These are phyloP conservation scores for Malus hybrid DNA, from an alignment of 331 rosid species.

Conservation along the genomic window DNA sequence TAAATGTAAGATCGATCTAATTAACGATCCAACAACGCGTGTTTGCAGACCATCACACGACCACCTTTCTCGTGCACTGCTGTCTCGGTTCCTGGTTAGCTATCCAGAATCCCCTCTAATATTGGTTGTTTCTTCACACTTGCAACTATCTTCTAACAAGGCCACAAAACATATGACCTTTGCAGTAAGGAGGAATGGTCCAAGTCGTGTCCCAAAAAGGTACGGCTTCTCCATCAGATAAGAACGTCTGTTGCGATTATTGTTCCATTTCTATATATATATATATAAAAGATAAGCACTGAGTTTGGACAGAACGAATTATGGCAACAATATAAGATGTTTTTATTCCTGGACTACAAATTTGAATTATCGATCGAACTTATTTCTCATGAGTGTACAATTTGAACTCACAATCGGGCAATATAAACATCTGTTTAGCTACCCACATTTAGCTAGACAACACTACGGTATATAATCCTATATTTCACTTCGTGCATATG, in stretches of 20 bases:
- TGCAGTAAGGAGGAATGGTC: not conserved
- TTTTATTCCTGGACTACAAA: no score
- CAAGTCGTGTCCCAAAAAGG: not conserved
- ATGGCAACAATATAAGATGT: no score
- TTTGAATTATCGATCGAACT: no score
- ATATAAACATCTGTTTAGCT: no score
- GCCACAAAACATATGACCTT: not conserved
- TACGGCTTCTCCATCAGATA: not conserved
- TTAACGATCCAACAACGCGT: not conserved
- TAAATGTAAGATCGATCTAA: not conserved
- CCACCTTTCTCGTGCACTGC: not conserved
- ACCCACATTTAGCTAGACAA: no score
- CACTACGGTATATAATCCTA: no score
- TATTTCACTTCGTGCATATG: no score
- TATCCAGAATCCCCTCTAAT: not conserved
- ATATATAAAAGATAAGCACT: no score
- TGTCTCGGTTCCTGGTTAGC: not conserved
- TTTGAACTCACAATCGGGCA: no score
- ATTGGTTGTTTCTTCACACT: not conserved
- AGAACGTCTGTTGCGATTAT: not conserved
- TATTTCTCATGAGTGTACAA: no score
- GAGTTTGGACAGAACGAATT: no score
- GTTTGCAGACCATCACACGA: constrained; percentile 1
- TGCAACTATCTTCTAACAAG: constrained; percentile 5
- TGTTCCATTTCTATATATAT: not conserved